Conservation (phyloP, 768 basidiomycete species). For the Termitomyces sp. region DNA sequence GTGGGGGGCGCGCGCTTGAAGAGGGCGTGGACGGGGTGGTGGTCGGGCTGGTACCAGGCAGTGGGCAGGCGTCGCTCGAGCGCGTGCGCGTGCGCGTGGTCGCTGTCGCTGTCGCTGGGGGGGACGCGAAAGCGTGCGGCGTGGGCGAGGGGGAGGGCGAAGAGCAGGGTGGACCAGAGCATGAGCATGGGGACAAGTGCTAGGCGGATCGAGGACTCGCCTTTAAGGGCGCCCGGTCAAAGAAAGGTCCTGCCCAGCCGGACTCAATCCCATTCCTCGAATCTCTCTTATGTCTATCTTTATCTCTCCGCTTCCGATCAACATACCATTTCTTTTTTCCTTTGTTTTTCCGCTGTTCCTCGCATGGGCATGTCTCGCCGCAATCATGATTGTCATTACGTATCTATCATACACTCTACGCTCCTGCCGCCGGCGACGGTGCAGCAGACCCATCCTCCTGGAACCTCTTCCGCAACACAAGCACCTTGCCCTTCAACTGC, state of each 20-base stretch:
- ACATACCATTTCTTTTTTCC: not conserved
- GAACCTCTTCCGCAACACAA: slow-evolving; percentile 48
- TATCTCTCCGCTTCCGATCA: not conserved
- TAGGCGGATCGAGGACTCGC: not conserved
- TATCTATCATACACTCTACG: not conserved
- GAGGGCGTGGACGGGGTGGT: slow-evolving; percentile 56
- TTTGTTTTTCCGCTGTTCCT: not conserved
- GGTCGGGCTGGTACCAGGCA: slow-evolving; percentile 57
- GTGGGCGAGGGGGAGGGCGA: slow-evolving; percentile 20
- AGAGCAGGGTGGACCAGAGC: slow-evolving; percentile 17
- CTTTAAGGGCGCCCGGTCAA: not conserved
- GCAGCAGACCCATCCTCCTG: slow-evolving; percentile 27
- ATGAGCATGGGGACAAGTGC: slow-evolving; percentile 3
- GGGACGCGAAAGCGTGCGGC: slow-evolving; percentile 18
- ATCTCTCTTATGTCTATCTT: not conserved
- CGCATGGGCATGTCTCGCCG: not conserved
- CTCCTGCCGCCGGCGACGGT: slow-evolving; percentile 23
- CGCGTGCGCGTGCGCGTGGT: slow-evolving; percentile 25
- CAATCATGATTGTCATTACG: not conserved
- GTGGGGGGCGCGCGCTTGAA: slow-evolving; percentile 48
- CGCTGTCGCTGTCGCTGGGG: slow-evolving; percentile 23
- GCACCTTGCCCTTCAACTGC: slow-evolving; percentile 57
- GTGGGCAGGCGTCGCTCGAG: slow-evolving; percentile 26
- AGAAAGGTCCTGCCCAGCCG: not conserved
- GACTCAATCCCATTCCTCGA: not conserved